Conservation (phyloP, 495 filamentous ascomycete species). For the Apiosordaria backusii region DNA sequence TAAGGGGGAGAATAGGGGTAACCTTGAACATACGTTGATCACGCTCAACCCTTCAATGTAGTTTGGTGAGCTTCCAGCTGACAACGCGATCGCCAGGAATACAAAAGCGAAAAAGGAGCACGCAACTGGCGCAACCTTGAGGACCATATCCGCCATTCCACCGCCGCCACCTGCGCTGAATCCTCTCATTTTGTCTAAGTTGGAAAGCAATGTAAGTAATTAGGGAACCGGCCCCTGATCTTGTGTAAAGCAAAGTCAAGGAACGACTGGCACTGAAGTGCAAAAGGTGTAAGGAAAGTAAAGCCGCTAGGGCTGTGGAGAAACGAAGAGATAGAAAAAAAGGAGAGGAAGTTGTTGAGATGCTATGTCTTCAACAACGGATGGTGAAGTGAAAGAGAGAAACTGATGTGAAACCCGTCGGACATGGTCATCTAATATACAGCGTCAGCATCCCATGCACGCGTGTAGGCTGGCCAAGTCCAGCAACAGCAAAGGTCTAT, state of each 20-base stretch:
- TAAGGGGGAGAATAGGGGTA: background rate
- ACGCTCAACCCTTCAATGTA: conserved; percentile 61
- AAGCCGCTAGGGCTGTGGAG: conserved; percentile 11
- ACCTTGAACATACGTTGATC: conserved; percentile 53
- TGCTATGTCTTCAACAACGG: background rate
- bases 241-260: background rate
- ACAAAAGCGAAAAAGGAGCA: conserved; percentile 58
- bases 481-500: background rate
- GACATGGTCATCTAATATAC: background rate
- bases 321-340: background rate
- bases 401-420: background rate
- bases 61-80: conserved; percentile 58
- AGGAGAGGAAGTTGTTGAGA: conserved; percentile 4
- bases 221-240: conserved; percentile 8
- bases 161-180: conserved; percentile 7
- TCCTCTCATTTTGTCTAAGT: conserved; percentile 11
- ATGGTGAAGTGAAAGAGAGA: background rate
- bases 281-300: background rate
- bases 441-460: background rate
- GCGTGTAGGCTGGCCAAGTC: background rate
- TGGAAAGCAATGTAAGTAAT: background rate
- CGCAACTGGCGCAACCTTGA: conserved; percentile 25
- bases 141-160: conserved; percentile 12
- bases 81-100: conserved; percentile 63
- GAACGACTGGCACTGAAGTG: conserved; percentile 5